These are phyloP conservation scores for Aspergillus transmontanensis DNA, from an alignment of 2,329 filamentous ascomycete genomes.

Conservation along the genomic window DNA sequence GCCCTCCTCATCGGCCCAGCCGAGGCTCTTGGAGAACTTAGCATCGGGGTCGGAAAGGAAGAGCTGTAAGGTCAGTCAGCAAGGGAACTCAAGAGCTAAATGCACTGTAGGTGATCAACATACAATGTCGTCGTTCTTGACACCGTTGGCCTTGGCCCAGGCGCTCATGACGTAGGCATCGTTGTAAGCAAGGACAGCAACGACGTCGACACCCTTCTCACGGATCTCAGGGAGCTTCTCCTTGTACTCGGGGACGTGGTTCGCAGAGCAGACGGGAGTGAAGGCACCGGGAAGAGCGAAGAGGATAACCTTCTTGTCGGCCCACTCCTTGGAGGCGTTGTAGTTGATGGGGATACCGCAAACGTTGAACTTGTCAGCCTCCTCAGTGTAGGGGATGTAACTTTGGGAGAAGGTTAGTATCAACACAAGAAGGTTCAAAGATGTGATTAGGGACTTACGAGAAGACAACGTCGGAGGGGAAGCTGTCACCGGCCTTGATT, in stretches of 20 bases:
- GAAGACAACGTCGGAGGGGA: constrained; percentile 81
- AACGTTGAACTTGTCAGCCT: constrained; percentile 67
- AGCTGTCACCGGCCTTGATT: constrained; percentile 78
- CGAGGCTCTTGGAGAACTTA: constrained; percentile 75
- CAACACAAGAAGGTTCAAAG: background rate
- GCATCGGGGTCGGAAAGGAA: constrained; percentile 75
- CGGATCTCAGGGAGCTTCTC: constrained; percentile 70
- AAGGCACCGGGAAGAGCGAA: constrained; percentile 75
- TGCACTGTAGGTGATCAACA: constrained; percentile 26
- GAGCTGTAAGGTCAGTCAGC: constrained; percentile 49
- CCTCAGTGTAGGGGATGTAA: constrained; percentile 76
- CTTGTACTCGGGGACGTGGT: constrained; percentile 81
- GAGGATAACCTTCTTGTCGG: constrained; percentile 70
- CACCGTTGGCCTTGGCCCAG: constrained; percentile 84
- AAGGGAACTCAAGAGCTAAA: background rate
- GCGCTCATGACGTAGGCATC: constrained; percentile 86
- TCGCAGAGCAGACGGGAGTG: constrained; percentile 81
- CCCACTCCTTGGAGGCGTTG: constrained; percentile 76
- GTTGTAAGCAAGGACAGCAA: constrained; percentile 81
- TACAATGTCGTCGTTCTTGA: constrained; percentile 71
- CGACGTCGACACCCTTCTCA: constrained; percentile 78
- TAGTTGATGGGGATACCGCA: constrained; percentile 80
- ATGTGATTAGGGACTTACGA: constrained; percentile 51
- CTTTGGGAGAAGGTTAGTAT: constrained; percentile 40
- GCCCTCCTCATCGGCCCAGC: constrained; percentile 72